phyloP scores from a whole-genome alignment of 805 yeast genomes.

The Suhomyces faveliae region DNA sequence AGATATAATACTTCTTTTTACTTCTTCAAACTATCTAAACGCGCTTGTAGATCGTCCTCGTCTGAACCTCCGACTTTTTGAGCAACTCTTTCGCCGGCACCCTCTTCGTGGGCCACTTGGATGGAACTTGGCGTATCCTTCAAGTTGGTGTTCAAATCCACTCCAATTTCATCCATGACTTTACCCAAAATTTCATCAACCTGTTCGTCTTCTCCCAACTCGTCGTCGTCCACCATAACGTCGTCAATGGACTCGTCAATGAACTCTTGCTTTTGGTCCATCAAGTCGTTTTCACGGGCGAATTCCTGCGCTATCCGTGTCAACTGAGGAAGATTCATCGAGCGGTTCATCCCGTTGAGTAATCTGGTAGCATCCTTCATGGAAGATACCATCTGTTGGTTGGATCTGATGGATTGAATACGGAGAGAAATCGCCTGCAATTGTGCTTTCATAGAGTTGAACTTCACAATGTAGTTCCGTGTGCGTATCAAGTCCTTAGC shows the following conservation, averaged over 20 bases:
- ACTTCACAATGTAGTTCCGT: slow-evolving; percentile 76
- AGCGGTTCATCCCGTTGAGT: slow-evolving; percentile 81
- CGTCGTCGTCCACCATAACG: slow-evolving; percentile 75
- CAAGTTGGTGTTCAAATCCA: slow-evolving; percentile 61
- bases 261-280: slow-evolving; percentile 99
- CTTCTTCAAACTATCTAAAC: slow-evolving; percentile 77
- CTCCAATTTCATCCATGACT: slow-evolving; percentile 94
- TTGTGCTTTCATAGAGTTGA: slow-evolving; percentile 91
- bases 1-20: slow-evolving; percentile 9
- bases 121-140: slow-evolving; percentile 45
- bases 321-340: slow-evolving; percentile 87
- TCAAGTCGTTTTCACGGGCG: slow-evolving; percentile 88
- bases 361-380: slow-evolving; percentile 92
- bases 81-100: slow-evolving; percentile 43
- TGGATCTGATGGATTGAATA: slow-evolving; percentile 87
- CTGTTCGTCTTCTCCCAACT: slow-evolving; percentile 82
- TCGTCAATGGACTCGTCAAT: slow-evolving; percentile 98
- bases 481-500: slow-evolving; percentile 95
- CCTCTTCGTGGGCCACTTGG: slow-evolving; percentile 34
- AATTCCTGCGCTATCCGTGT: slow-evolving; percentile 92
- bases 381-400: slow-evolving; percentile 91
- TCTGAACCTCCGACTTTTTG: slow-evolving; percentile 53
- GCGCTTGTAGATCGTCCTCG: slow-evolving; percentile 86
- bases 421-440: slow-evolving; percentile 90
- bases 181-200: slow-evolving; percentile 87